phyloP scores from a whole-genome alignment of 139 green algal species.

The Coelastrella sp. region DNA sequence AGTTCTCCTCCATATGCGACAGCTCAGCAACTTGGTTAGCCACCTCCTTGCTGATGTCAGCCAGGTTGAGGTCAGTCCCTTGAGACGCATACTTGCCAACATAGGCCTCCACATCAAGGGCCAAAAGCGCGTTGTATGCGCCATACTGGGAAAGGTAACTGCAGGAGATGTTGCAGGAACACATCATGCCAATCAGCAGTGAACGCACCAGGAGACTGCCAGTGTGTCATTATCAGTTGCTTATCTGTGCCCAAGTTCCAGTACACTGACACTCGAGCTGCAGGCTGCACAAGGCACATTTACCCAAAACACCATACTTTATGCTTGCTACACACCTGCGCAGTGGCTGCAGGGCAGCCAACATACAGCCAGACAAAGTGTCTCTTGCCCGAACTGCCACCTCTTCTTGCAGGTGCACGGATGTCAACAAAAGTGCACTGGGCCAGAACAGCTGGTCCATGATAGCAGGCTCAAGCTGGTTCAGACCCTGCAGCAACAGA shows the following conservation, averaged over 20 bases:
- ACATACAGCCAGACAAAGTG: conserved; percentile 19
- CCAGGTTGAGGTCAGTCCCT: conserved; percentile 70
- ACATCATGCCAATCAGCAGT: not conserved
- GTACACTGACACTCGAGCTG: too few relatives aligned
- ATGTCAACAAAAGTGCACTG: conserved; percentile 65
- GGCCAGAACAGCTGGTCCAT: conserved; percentile 89
- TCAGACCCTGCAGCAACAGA: conserved; percentile 60
- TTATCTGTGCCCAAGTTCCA: too few relatives aligned
- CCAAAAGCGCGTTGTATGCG: conserved; percentile 65
- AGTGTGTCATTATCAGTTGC: not conserved
- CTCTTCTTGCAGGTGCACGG: conserved; percentile 75
- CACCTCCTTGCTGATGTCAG: conserved; percentile 68
- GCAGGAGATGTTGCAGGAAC: not conserved
- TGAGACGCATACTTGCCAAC: conserved; percentile 63
- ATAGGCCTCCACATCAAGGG: conserved; percentile 72
- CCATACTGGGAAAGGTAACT: conserved; percentile 33
- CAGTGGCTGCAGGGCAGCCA: conserved; percentile 41
- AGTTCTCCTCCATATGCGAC: conserved; percentile 57
- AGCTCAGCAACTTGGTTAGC: conserved; percentile 63
- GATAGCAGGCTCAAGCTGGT: conserved; percentile 79
- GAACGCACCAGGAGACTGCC: not conserved
- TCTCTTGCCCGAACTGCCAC: not conserved
- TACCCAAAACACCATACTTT: not conserved
- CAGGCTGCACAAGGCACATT: too few relatives aligned
- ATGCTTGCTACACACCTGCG: conserved; percentile 35